phyloP scores from a whole-genome alignment of 495 filamentous ascomycete genomes.

The Hypomontagnella submonticulosa region DNA sequence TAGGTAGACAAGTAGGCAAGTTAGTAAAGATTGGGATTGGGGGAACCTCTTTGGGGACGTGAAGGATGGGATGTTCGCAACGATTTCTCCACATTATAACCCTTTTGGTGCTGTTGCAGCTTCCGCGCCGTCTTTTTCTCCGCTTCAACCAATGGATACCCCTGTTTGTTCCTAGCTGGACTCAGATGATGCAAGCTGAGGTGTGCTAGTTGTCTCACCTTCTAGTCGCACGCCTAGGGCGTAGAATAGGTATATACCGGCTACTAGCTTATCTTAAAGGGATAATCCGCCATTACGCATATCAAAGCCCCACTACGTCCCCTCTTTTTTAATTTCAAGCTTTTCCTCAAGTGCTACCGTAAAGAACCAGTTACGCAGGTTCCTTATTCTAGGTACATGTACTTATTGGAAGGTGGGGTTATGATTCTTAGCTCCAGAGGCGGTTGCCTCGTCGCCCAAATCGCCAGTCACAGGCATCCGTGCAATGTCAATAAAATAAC shows the following conservation, averaged over 20 bases:
- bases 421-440: neutral
- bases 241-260: neutral
- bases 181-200: constrained; percentile 31
- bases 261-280: constrained; percentile 23
- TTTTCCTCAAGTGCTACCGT: neutral
- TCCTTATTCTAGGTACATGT: neutral
- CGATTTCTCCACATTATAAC: constrained; percentile 43
- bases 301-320: constrained; percentile 29
- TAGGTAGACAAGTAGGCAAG: neutral
- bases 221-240: constrained; percentile 4
- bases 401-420: neutral
- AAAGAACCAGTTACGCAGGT: neutral
- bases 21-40: constrained; percentile 18
- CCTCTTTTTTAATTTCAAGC: constrained; percentile 19
- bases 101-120: constrained; percentile 38
- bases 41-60: constrained; percentile 6
- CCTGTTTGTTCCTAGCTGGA: constrained; percentile 18
- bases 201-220: constrained; percentile 28
- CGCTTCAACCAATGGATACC: constrained; percentile 36
- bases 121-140: constrained; percentile 45
- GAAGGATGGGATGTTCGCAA: constrained; percentile 14
- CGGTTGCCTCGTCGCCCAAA: constrained; percentile 34
- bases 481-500: constrained; percentile 43
- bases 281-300: constrained; percentile 25
- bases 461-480: constrained; percentile 16